These are phyloP conservation scores for Leccinum boreale DNA, from an alignment of 768 basidiomycete genomes.

Conservation along the genomic window DNA sequence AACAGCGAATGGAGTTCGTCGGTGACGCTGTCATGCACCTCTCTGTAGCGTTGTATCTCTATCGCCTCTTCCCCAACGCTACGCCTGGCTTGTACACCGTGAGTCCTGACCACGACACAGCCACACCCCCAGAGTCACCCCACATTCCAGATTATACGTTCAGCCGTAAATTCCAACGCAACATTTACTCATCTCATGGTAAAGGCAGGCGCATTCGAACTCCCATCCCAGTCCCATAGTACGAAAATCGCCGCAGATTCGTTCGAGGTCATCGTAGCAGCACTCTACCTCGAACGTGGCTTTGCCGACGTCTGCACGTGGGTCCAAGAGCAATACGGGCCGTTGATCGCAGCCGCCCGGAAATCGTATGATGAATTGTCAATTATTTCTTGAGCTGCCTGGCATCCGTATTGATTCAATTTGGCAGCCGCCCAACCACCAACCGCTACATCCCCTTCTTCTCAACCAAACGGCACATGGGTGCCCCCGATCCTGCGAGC, in stretches of 20 bases:
- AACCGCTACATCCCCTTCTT: neutral
- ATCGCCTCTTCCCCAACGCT: slow-evolving; percentile 30
- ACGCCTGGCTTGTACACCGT: slow-evolving; percentile 37
- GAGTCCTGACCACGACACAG: slow-evolving; percentile 2
- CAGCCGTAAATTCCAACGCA: slow-evolving; percentile 32
- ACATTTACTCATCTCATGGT: slow-evolving; percentile 38
- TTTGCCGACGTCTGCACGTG: slow-evolving; percentile 36
- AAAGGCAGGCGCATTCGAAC: slow-evolving; percentile 29
- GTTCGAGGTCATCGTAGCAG: slow-evolving; percentile 46
- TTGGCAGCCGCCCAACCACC: slow-evolving; percentile 11
- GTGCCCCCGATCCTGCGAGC: slow-evolving; percentile 1
- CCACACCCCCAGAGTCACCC: neutral
- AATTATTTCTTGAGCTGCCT: neutral
- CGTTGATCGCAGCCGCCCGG: slow-evolving; percentile 34
- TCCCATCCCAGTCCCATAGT: slow-evolving; percentile 17
- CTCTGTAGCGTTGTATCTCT: slow-evolving; percentile 38
- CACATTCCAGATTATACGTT: slow-evolving; percentile 22
- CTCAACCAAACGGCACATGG: slow-evolving; percentile 15
- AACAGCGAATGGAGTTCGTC: slow-evolving; percentile 45
- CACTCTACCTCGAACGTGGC: slow-evolving; percentile 40
- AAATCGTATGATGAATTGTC: slow-evolving; percentile 28
- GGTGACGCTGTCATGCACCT: slow-evolving; percentile 47
- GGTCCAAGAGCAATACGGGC: slow-evolving; percentile 37
- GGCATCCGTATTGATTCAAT: slow-evolving; percentile 5
- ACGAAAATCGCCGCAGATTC: slow-evolving; percentile 44